Evolutionary conservation across 1,139 yeast species (phyloP).

Genomic region (Barnettozyma hawaiiensis): DNA sequence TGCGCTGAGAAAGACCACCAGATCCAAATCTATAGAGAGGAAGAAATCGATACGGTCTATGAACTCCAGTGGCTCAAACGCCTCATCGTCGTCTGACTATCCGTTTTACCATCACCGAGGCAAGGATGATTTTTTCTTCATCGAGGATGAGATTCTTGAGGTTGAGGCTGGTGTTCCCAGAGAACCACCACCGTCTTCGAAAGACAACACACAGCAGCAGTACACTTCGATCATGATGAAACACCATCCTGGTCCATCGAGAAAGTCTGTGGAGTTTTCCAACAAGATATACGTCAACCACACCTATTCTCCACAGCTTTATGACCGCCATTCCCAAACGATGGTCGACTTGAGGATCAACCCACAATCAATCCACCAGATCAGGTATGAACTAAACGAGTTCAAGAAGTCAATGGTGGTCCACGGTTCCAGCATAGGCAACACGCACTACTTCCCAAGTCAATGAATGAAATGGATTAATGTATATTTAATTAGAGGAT

Average conservation of each 20-base stretch:
- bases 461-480: background rate
- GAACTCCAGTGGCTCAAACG: constrained; percentile 10
- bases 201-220: no score
- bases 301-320: constrained; percentile 23
- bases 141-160: constrained; percentile 7
- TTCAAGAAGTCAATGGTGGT: constrained; percentile 27
- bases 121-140: constrained; percentile 1
- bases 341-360: constrained; percentile 19
- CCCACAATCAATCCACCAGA: constrained; percentile 26
- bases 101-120: constrained; percentile 1
- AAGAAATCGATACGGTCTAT: constrained; percentile 23
- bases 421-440: constrained; percentile 22
- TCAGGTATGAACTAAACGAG: constrained; percentile 27
- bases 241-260: constrained; percentile 2
- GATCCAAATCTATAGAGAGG: constrained; percentile 26
- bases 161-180: constrained; percentile 15
- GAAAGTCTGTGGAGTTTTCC: constrained; percentile 23
- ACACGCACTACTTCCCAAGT: constrained; percentile 26
- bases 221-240: constrained; percentile 15
- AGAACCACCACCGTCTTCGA: constrained; percentile 15
- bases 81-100: constrained; percentile 1
- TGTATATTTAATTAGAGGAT: background rate
- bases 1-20: constrained; percentile 21
- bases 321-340: constrained; percentile 25
- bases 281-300: constrained; percentile 24